These are phyloP conservation scores for Eustoma russellianum DNA, from an alignment of 257 asterid genomes.

Conservation along the genomic window DNA sequence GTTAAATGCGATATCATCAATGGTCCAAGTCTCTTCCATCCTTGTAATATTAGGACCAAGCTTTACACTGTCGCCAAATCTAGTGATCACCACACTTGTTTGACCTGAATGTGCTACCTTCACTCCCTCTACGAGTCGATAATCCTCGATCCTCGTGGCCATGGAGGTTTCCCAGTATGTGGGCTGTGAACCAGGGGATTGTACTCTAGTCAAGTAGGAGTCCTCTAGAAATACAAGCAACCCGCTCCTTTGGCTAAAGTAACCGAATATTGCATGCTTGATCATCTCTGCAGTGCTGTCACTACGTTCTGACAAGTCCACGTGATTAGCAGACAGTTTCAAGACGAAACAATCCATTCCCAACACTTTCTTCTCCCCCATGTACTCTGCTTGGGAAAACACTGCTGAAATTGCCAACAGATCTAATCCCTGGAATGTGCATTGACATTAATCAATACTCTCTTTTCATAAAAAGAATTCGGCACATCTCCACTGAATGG, in stretches of 20 bases:
- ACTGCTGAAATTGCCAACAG: constrained; percentile 54
- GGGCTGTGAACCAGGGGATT: constrained; percentile 62
- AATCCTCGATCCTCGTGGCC: constrained; percentile 61
- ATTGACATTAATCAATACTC: not conserved
- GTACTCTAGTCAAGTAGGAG: constrained; percentile 72
- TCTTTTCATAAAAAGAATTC: too few species aligned
- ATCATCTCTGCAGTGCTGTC: constrained; percentile 80
- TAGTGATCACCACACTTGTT: constrained; percentile 53
- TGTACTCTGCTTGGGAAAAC: constrained; percentile 62
- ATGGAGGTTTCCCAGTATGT: constrained; percentile 77
- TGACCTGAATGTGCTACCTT: constrained; percentile 70
- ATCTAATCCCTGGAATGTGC: constrained; percentile 52
- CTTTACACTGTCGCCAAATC: constrained; percentile 58
- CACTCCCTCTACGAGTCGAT: constrained; percentile 54
- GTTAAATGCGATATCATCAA: constrained; percentile 65
- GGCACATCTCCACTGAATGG: too few species aligned
- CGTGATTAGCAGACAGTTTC: constrained; percentile 47
- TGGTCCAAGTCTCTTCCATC: constrained; percentile 70
- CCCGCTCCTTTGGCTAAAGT: constrained; percentile 77
- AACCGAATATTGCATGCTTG: constrained; percentile 60
- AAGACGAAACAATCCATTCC: constrained; percentile 70
- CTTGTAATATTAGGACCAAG: constrained; percentile 48
- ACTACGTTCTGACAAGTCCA: constrained; percentile 59
- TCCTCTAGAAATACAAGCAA: constrained; percentile 57
- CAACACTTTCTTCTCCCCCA: constrained; percentile 58